Conservation (phyloP, 106 monocot genomes). For the Chionographis japonica region DNA sequence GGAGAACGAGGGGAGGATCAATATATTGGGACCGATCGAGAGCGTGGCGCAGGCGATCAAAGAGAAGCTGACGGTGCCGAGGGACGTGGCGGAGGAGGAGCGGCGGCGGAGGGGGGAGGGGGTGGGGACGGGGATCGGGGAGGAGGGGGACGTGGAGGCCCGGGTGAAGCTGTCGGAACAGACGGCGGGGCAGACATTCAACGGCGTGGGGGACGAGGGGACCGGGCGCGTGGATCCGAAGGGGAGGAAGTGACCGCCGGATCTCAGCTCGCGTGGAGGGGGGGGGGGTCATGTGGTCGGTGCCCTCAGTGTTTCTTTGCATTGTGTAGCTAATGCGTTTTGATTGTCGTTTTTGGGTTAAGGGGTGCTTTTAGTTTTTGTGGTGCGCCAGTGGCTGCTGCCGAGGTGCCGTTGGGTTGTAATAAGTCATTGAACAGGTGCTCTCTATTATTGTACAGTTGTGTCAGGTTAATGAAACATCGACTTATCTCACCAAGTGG, state of each 20-base stretch:
- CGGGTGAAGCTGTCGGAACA: slow-evolving; percentile 31
- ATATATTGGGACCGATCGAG: slow-evolving; percentile 18
- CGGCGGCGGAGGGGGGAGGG: not conserved
- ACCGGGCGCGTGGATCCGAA: slow-evolving; percentile 6
- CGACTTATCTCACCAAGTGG: too few species aligned
- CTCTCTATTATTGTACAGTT: too few species aligned
- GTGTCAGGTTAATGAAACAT: too few species aligned
- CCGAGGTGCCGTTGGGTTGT: too few species aligned
- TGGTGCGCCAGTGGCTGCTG: too few species aligned
- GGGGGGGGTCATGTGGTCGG: too few species aligned
- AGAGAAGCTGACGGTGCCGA: slow-evolving; percentile 22
- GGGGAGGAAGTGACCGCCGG: slow-evolving; percentile 7
- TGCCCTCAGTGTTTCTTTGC: too few species aligned
- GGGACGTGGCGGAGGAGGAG: slow-evolving; percentile 14
- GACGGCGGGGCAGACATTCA: slow-evolving; percentile 39
- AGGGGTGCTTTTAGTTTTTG: too few species aligned
- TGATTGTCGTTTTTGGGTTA: too few species aligned
- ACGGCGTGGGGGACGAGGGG: slow-evolving; percentile 40
- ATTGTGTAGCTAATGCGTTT: too few species aligned
- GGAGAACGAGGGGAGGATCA: slow-evolving; percentile 8
- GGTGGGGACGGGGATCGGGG: slow-evolving; percentile 3
- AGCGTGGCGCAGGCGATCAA: slow-evolving; percentile 17
- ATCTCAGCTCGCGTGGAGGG: too few species aligned
- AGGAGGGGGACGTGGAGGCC: slow-evolving; percentile 15
- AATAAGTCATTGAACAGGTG: too few species aligned